Base-by-base conservation (phyloP, 805 yeast species). In the Saturnispora diversa region DNA sequence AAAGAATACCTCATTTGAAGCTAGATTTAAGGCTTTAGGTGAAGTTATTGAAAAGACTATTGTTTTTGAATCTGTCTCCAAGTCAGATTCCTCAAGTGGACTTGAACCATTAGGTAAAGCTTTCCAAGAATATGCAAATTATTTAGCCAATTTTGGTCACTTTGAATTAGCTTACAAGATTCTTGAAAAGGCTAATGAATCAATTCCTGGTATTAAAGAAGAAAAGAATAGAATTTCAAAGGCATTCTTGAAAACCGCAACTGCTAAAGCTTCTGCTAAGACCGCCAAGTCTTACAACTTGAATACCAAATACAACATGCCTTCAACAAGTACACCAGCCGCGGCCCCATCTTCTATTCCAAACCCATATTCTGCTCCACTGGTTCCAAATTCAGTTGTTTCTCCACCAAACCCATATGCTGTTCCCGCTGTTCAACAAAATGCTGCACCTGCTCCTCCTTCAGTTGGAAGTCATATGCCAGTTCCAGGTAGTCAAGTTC, bases 31-130 rank as follows among this genome's bases (percentile, higher is more conserved):
- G 50, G 82, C 95, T 7, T 67, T 90, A 57, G 80, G 81, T 39
- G 80, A 76, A 53, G 81, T 87, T 55, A 82, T 85, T 39, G 94
- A 84, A 58, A 88, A 88, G 61, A 73, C 88, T 46, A 74, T 86
- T 27, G 80, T 84, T 20, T 87, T 78, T 59, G 71, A 82, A 52
- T 67, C 80, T 22, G 66, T 72, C 31, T 55, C 71, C 26, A 63
- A 68, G 2, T 56, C 56, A 12, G 52, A 66, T 28, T 49, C 66
- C 1, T 55, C 69, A 31, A 66, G 71, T 15, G 65, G 72, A 11
- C 61, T 74, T 32, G 73, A 65, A 30, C 68, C 67, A 1, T 63
- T 79, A 39, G 72, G 78, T 50, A 67, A 68, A 28, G 79, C 80
- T 2, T 76, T 84, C 46, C 68, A 85, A 48, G 97, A 92, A 60